phyloP scores from a whole-genome alignment of 139 green algal genomes.

The Yamagishiella unicocca region DNA sequence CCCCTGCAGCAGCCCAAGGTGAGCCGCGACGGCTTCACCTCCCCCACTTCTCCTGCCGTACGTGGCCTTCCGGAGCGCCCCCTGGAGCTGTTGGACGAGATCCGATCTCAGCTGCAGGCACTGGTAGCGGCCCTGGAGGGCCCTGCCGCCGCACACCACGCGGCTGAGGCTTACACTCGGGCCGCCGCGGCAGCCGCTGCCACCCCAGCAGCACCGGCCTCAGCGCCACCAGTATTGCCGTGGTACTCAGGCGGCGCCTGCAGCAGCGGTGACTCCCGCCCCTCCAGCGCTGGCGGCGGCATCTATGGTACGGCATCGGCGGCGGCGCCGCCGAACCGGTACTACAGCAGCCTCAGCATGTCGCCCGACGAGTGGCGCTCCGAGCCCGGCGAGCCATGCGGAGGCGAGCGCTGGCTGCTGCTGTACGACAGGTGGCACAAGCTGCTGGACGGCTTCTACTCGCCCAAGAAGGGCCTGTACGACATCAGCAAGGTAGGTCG shows the following conservation, averaged over 20 bases:
- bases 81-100: conserved; percentile 74
- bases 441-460: conserved; percentile 88
- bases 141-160: conserved; percentile 5
- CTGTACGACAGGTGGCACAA: conserved; percentile 94
- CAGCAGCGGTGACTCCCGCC: background rate
- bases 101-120: conserved; percentile 81
- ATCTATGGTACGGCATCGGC: background rate
- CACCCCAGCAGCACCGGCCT: conserved; percentile 64
- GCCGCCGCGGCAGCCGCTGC: background rate
- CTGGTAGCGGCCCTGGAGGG: conserved; percentile 71
- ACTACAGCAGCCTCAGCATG: conserved; percentile 66
- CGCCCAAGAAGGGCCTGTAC: conserved; percentile 83
- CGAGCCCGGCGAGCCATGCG: conserved; percentile 76
- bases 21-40: background rate
- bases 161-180: background rate
- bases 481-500: conserved; percentile 87
- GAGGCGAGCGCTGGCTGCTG: conserved; percentile 86
- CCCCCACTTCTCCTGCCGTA: background rate
- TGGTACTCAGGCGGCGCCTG: no score
- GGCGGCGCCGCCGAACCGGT: background rate
- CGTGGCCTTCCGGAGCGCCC: conserved; percentile 72
- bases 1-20: background rate
- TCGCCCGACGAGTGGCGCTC: conserved; percentile 74
- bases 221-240: no score
- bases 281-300: background rate